Conservation (phyloP, 139 green algal genomes). For the Nannochloris sp. region DNA sequence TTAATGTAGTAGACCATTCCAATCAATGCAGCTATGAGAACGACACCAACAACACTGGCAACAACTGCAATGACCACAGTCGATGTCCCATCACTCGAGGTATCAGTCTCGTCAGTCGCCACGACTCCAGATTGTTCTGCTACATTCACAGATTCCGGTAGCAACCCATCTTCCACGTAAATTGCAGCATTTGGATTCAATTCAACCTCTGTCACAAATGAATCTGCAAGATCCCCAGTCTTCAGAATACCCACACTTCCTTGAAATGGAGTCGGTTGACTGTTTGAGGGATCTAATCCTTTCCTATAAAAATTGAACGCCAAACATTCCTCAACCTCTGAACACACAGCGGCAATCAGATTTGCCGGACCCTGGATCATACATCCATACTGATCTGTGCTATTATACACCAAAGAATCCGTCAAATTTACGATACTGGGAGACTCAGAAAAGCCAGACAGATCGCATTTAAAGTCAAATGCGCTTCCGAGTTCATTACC, state of each 20-base stretch:
- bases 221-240: neutral
- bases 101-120: too few species aligned
- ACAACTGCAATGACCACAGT: slow-evolving; percentile 4
- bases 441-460: neutral
- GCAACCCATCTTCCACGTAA: slow-evolving; percentile 15
- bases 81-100: neutral
- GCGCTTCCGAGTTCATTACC: slow-evolving; percentile 17
- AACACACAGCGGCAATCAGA: slow-evolving; percentile 6
- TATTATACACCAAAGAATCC: neutral
- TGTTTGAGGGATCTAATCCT: neutral
- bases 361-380: slow-evolving; percentile 6
- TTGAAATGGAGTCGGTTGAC: neutral
- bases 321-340: slow-evolving; percentile 7
- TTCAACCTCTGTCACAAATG: neutral
- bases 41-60: neutral
- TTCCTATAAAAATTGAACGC: slow-evolving; percentile 17
- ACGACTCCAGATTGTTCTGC: too few species aligned
- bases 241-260: slow-evolving; percentile 15
- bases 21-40: neutral
- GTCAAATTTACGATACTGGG: neutral
- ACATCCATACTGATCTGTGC: slow-evolving; percentile 7
- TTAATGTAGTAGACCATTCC: neutral
- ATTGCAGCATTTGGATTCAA: slow-evolving; percentile 20
- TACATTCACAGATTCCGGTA: neutral
- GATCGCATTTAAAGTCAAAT: slow-evolving; percentile 22